phyloP scores from a whole-genome alignment of 192 early-diverging fungal genomes.

The Coemansia sp. region DNA sequence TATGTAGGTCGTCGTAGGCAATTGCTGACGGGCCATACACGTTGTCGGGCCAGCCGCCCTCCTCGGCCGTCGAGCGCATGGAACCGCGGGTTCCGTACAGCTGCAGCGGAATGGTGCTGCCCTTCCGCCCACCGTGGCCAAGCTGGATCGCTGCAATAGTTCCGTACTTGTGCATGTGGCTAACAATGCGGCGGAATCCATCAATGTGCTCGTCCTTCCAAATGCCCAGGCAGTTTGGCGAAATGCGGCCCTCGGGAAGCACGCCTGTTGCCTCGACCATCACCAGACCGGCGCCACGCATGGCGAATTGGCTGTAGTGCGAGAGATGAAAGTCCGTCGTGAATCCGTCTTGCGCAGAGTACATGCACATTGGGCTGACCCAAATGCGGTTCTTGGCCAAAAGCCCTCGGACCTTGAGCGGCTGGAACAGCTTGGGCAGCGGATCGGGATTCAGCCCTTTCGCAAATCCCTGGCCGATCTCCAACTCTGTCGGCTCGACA shows the following conservation, averaged over 20 bases:
- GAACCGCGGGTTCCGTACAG: slow-evolving; percentile 11
- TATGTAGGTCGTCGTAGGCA: slow-evolving; percentile 33
- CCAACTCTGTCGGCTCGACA: slow-evolving; percentile 29
- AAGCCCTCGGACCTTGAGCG: slow-evolving; percentile 64
- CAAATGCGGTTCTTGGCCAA: slow-evolving; percentile 74
- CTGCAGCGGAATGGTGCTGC: slow-evolving; percentile 41
- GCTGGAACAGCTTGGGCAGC: slow-evolving; percentile 62
- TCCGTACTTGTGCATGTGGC: slow-evolving; percentile 64
- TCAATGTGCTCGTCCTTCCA: slow-evolving; percentile 80
- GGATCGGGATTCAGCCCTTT: slow-evolving; percentile 9
- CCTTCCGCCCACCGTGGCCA: slow-evolving; percentile 82
- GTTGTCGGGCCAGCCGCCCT: slow-evolving; percentile 72
- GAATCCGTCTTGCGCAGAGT: slow-evolving; percentile 65
- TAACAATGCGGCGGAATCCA: slow-evolving; percentile 43
- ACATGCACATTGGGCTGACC: slow-evolving; percentile 85
- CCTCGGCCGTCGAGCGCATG: slow-evolving; percentile 13
- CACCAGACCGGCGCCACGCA: slow-evolving; percentile 76
- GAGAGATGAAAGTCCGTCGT: slow-evolving; percentile 66
- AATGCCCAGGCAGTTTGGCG: slow-evolving; percentile 76
- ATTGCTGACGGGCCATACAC: slow-evolving; percentile 67
- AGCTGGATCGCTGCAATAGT: slow-evolving; percentile 70
- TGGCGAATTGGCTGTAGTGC: slow-evolving; percentile 67
- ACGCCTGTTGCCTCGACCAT: slow-evolving; percentile 80
- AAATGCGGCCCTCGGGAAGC: slow-evolving; percentile 71
- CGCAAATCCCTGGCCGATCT: slow-evolving; percentile 36